These are phyloP conservation scores for Conringia planisiliqua DNA, from an alignment of 345 rosid genomes.

Conservation along the genomic window DNA sequence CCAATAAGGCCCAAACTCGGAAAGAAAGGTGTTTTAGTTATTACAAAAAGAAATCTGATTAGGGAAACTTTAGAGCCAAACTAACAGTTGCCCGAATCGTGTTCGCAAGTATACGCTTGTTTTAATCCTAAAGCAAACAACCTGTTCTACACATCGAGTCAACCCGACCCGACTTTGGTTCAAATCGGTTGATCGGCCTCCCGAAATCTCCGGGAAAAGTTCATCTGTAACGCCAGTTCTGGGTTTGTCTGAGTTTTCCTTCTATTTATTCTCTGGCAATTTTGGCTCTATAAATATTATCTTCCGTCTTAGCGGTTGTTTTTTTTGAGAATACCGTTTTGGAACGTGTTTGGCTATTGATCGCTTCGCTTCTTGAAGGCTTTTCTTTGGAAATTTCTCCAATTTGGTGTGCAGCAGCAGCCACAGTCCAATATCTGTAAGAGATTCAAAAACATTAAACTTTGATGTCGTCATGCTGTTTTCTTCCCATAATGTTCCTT, in stretches of 20 bases:
- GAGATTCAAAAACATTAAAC: not conserved
- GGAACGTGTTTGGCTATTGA: not conserved
- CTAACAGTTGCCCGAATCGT: not conserved
- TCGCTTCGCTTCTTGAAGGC: not conserved
- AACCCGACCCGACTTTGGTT: conserved; percentile 5
- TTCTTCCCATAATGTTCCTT: not conserved
- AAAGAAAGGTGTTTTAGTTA: not conserved
- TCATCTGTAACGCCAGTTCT: not conserved
- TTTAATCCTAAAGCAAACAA: not conserved
- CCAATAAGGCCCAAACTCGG: not conserved
- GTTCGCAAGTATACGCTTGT: not conserved
- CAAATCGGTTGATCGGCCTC: not conserved
- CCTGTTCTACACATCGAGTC: not conserved
- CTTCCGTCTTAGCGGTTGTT: not conserved
- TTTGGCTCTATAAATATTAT: not conserved
- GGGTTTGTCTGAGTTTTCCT: not conserved
- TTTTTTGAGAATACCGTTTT: too few relatives aligned
- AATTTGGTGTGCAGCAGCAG: not conserved
- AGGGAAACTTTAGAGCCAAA: conserved; percentile 1
- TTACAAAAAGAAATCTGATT: not conserved
- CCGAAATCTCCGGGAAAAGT: not conserved
- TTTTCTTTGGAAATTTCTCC: not conserved
- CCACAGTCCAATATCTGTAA: too few relatives aligned
- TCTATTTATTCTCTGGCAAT: not conserved
- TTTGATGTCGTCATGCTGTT: not conserved